Conservation (phyloP, 2,329 filamentous ascomycete genomes). For the Elsinoe fawcettii region DNA sequence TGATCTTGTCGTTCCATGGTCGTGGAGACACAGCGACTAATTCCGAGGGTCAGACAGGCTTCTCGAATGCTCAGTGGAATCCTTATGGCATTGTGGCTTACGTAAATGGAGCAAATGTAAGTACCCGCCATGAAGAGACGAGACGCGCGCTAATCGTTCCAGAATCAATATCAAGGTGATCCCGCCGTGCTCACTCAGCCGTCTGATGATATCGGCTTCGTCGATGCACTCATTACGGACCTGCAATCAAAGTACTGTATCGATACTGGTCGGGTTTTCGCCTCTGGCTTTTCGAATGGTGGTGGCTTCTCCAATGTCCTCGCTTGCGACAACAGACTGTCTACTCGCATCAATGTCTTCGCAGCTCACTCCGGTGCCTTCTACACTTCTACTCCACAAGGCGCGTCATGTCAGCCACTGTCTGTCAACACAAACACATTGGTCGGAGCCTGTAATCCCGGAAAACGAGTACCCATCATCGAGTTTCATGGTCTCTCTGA, state of each 20-base stretch:
- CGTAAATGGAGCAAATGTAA: slow-evolving; percentile 32
- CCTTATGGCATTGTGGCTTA: slow-evolving; percentile 40
- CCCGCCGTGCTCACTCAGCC: slow-evolving; percentile 31
- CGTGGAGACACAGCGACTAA: slow-evolving; percentile 31
- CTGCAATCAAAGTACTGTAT: slow-evolving; percentile 38
- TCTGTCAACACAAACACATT: slow-evolving; percentile 19
- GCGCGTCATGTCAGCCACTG: slow-evolving; percentile 18
- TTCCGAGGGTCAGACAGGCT: slow-evolving; percentile 38
- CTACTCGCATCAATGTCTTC: slow-evolving; percentile 43
- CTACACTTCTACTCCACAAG: slow-evolving; percentile 30
- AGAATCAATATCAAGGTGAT: slow-evolving; percentile 37
- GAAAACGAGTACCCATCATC: slow-evolving; percentile 33
- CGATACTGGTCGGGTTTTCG: slow-evolving; percentile 37
- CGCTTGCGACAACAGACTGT: slow-evolving; percentile 38
- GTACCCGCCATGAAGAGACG: background rate
- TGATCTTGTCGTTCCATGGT: slow-evolving; percentile 46
- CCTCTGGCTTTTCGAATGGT: slow-evolving; percentile 46
- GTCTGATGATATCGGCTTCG: slow-evolving; percentile 37
- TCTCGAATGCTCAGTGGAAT: slow-evolving; percentile 40
- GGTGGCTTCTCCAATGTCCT: slow-evolving; percentile 43
- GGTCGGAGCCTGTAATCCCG: slow-evolving; percentile 23
- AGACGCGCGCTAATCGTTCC: background rate
- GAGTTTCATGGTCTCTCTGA: slow-evolving; percentile 41
- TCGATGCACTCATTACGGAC: slow-evolving; percentile 33
- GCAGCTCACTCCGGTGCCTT: slow-evolving; percentile 42